A percentile compares a stretch with the other conserved stretches of the same genome.
phyloP scores from a whole-genome alignment of 768 basidiomycete genomes.

The Mycena floridula region DNA sequence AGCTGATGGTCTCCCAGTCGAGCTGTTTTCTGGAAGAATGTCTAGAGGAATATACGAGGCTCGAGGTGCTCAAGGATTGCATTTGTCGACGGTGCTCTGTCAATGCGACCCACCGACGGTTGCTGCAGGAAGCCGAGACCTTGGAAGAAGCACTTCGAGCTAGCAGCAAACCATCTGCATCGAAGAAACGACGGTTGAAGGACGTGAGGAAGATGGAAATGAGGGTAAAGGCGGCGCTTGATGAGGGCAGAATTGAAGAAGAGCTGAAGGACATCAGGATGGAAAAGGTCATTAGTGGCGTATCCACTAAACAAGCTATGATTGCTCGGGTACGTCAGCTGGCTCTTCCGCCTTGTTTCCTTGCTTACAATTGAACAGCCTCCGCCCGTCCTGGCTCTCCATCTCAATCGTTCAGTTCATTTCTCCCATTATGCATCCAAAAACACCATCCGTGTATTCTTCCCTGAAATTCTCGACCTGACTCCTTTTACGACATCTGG shows the following conservation, averaged over 20 bases:
- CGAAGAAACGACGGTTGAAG: conserved; percentile 71
- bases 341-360: not conserved
- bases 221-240: conserved; percentile 55
- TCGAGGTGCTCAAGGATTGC: conserved; percentile 87
- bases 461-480: conserved; percentile 86
- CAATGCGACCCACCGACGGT: conserved; percentile 61
- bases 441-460: conserved; percentile 75
- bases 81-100: conserved; percentile 91
- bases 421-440: conserved; percentile 71
- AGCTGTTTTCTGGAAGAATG: conserved; percentile 75
- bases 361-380: conserved; percentile 41
- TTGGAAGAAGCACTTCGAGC: conserved; percentile 39
- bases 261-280: conserved; percentile 76
- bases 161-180: conserved; percentile 41
- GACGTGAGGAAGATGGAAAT: conserved; percentile 64
- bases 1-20: conserved; percentile 30
- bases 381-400: conserved; percentile 79
- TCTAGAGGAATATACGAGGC: conserved; percentile 80
- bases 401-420: conserved; percentile 89
- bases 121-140: conserved; percentile 55
- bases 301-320: conserved; percentile 89
- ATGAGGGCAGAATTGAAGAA: conserved; percentile 76
- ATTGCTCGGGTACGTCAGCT: conserved; percentile 63
- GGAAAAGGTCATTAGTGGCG: conserved; percentile 71
- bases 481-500: conserved; percentile 85